Base-by-base conservation (phyloP, 495 filamentous ascomycete genomes). In the Sphaerosporella brunnea region DNA sequence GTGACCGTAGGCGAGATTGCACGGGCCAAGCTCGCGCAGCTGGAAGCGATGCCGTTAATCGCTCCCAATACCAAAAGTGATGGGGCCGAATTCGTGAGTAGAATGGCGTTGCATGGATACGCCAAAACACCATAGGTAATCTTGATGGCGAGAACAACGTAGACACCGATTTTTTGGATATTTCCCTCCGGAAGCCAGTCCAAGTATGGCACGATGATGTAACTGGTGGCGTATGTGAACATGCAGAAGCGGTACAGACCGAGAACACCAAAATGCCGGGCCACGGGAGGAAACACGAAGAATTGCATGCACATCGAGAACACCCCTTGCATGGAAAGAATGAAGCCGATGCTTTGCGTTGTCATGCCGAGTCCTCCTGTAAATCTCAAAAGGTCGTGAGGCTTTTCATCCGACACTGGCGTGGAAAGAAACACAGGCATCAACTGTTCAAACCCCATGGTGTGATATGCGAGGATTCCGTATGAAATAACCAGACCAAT, bases 401-500 rank as follows among this genome's bases (percentile, higher is more conserved):
- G 63, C 4, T 56, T 51, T 4, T 47, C 36, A 8, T 72, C 66
- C 4, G 74, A 68, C 7, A 66, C 61, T 16, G 75, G 73, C 19
- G 81, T 87, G 58, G 83, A 92, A 47, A 97, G 72, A 51, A 96
- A 82, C 2, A 95, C 82, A 0, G 90, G 92, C 53, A 96, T 76
- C 25, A 96, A 68, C 59, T 93, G 80, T 66, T 97, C 90, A 54
- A 93, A 93, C 0, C 84, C 85, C 60, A 97, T 93, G 42, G 80
- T 82, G 56, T 84, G 80, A 83, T 93, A 95, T 51, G 90, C 90
- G 23, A 97, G 71, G 55, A 97, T 83, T 30, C 90, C 92, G 56
- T 90, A 93, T 44, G 77, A 82, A 40, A 87, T 63, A 51, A 96
- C 93, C 52, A 82, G 82, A 36, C 84, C 66, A 41, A 92, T 60